Conservation (phyloP, 2,329 filamentous ascomycete species). For the Aschersonia sp. region DNA sequence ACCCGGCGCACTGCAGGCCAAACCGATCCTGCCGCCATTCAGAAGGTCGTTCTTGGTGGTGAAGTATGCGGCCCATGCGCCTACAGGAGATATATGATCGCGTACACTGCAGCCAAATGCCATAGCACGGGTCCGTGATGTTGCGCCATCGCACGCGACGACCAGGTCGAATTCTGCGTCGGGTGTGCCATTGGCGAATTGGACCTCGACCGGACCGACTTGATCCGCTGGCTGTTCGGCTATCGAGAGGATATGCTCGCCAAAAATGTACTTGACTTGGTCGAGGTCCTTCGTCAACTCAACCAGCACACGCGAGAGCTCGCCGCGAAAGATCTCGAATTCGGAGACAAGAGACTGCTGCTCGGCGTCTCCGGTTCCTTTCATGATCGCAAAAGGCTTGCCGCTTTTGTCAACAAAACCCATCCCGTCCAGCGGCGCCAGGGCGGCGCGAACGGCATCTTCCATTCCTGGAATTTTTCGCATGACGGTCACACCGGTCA, state of each 20-base stretch:
- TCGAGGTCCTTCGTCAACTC: conserved; percentile 14
- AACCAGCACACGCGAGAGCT: conserved; percentile 28
- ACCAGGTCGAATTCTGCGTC: conserved; percentile 29
- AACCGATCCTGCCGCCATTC: conserved; percentile 18
- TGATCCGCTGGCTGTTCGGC: conserved; percentile 9
- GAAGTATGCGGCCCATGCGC: conserved; percentile 27
- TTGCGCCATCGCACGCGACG: conserved; percentile 31
- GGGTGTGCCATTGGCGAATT: conserved; percentile 22
- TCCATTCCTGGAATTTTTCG: conserved; percentile 24
- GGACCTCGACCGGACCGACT: conserved; percentile 18
- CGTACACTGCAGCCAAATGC: conserved; percentile 23
- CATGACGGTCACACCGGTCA: conserved; percentile 20
- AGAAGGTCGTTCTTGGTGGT: conserved; percentile 22
- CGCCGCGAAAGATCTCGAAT: conserved; percentile 36
- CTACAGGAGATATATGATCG: conserved; percentile 20
- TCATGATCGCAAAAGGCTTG: conserved; percentile 19
- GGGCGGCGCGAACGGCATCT: conserved; percentile 14
- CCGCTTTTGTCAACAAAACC: conserved; percentile 23
- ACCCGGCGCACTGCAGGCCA: conserved; percentile 19
- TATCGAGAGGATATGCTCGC: conserved; percentile 20
- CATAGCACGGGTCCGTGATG: conserved; percentile 29
- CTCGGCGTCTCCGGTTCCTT: conserved; percentile 18
- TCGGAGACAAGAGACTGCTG: conserved; percentile 31
- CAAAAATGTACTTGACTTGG: conserved; percentile 17
- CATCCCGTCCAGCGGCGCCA: conserved; percentile 24